Evolutionary conservation across 2,329 filamentous ascomycete species (phyloP), one percentile per base, ranked within the genome.

Genomic region (Keithomyces neogunnii): DNA sequence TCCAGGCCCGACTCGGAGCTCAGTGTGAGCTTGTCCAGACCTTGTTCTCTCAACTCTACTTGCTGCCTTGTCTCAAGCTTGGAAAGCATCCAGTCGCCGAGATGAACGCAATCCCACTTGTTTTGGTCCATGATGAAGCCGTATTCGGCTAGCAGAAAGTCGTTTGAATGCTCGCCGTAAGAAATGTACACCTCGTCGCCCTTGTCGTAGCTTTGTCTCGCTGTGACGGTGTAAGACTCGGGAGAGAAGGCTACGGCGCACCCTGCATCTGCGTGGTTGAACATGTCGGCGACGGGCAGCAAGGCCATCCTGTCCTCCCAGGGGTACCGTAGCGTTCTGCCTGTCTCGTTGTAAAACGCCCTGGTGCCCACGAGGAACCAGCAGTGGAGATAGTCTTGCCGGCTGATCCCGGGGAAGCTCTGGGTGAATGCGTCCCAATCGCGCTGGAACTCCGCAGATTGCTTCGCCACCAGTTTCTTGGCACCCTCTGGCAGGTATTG

Each of bases 131-230:
- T 19, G 19, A 19, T 19, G 19, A 80, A 80, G 4, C 77, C 77
- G 56, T 80, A 91, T 66, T 90, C 87, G 0, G 80, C 76, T 1
- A 90, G 74, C 19, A 90, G 67, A 57, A 87, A 86, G 61, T 90
- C 86, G 55, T 88, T 88, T 31, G 76, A 76, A 62, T 90, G 86
- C 1, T 74, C 64, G 3, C 87, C 87, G 59, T 91, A 91, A 31
- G 77, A 81, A 30, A 87, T 80, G 53, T 77, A 80, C 1, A 91
- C 69, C 67, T 90, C 86, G 26, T 86, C 79, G 7, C 81, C 82
- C 2, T 64, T 59, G 1, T 62, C 63, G 56, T 86, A 85, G 0
- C 68, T 63, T 1, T 72, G 66, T 49, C 77, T 70, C 2, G 79
- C 73, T 9, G 65, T 71, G 46, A 86, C 71, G n/a, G 69, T 72